Conservation (phyloP, 2,329 filamentous ascomycete species). For the Cladobotryum mycophilum region DNA sequence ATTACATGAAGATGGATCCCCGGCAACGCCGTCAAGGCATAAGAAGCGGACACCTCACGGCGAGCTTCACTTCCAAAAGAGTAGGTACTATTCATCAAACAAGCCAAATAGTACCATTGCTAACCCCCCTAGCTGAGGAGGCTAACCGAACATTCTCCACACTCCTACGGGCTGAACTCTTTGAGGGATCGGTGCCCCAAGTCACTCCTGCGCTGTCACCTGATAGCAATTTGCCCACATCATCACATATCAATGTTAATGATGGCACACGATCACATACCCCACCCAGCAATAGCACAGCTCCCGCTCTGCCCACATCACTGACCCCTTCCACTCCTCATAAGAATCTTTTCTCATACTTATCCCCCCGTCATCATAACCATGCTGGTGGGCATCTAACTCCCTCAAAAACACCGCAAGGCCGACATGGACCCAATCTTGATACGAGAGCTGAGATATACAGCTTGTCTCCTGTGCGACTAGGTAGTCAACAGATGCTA, state of each 20-base stretch:
- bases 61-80: slow-evolving; percentile 90
- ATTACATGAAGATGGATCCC: slow-evolving; percentile 86
- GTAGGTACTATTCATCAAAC: slow-evolving; percentile 44
- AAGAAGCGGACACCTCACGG: slow-evolving; percentile 81
- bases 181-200: slow-evolving; percentile 85
- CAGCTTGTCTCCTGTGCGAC: slow-evolving; percentile 87
- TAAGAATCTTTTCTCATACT: slow-evolving; percentile 94
- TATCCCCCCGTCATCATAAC: slow-evolving; percentile 65
- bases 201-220: slow-evolving; percentile 57
- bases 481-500: slow-evolving; percentile 88
- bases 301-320: slow-evolving; percentile 60
- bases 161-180: slow-evolving; percentile 82
- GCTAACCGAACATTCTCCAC: slow-evolving; percentile 90
- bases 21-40: slow-evolving; percentile 79
- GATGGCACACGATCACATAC: slow-evolving; percentile 72
- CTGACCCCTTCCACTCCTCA: slow-evolving; percentile 91
- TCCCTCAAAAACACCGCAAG: slow-evolving; percentile 82
- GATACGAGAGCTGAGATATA: slow-evolving; percentile 91
- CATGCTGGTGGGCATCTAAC: slow-evolving; percentile 76
- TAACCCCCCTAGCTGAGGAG: slow-evolving; percentile 62
- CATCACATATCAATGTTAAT: slow-evolving; percentile 47
- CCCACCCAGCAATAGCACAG: slow-evolving; percentile 61
- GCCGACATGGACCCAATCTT: slow-evolving; percentile 78
- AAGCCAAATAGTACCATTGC: not conserved
- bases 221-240: slow-evolving; percentile 45